Percentiles rank a stretch among this genome's conserved stretches.
These are phyloP conservation scores for Sphagnum tenellum DNA, from an alignment of 225 moss, liverwort and hornwort genomes.

Conservation along the genomic window DNA sequence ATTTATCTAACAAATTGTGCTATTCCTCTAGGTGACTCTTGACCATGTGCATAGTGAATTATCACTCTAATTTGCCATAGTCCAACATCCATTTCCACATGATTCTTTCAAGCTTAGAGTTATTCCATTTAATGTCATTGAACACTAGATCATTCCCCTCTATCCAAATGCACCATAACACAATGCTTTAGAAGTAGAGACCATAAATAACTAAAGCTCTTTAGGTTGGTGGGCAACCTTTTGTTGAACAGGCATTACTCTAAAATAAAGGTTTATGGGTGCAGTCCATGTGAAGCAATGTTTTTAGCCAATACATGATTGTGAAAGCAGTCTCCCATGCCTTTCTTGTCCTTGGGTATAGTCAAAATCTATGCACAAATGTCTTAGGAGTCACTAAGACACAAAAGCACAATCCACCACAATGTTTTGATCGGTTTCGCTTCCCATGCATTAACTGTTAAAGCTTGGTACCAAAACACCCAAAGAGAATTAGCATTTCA, in stretches of 20 bases:
- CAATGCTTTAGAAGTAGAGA: too few species aligned
- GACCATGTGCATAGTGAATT: too few species aligned
- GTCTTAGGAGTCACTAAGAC: background rate
- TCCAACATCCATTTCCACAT: background rate
- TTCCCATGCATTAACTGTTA: background rate
- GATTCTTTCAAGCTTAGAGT: background rate
- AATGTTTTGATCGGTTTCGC: background rate
- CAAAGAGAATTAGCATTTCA: background rate
- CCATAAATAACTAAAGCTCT: background rate
- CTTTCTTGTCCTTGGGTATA: background rate
- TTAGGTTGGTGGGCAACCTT: background rate
- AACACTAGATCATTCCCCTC: background rate
- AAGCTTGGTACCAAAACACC: background rate
- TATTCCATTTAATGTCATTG: background rate
- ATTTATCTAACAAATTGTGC: background rate
- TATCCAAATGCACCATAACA: background rate
- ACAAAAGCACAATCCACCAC: background rate
- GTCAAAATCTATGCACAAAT: background rate
- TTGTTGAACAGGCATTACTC: background rate
- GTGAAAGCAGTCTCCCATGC: background rate
- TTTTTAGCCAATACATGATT: background rate
- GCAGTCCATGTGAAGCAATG: background rate
- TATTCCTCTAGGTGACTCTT: background rate
- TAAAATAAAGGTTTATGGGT: background rate
- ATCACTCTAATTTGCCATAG: too few species aligned